Conservation (phyloP, 176 grass and related monocot genomes). For the Otatea glauca region DNA sequence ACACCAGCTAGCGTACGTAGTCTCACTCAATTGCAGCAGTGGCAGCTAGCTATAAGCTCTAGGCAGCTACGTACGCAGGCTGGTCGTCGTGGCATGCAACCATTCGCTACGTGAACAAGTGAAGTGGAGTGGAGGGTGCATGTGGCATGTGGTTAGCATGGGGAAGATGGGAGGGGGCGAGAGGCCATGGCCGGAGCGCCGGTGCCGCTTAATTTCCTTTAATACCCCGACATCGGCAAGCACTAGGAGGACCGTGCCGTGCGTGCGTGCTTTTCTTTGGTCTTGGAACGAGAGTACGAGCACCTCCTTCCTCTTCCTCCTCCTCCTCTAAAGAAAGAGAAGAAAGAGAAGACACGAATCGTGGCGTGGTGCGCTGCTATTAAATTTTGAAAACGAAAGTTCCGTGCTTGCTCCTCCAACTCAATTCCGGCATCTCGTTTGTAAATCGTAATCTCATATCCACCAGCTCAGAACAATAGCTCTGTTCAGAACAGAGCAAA, state of each 20-base stretch:
- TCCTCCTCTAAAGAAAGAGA: conserved; percentile 35
- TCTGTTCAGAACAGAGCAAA: too few relatives aligned
- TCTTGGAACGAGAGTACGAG: not conserved
- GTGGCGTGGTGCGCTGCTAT: conserved; percentile 31
- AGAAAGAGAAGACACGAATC: not conserved
- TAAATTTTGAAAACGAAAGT: conserved; percentile 47
- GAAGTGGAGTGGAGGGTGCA: not conserved
- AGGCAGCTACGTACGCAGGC: not conserved
- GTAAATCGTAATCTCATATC: too few relatives aligned
- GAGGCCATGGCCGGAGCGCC: conserved; percentile 57
- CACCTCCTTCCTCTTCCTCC: not conserved
- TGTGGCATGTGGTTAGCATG: conserved; percentile 31
- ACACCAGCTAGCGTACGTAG: not conserved
- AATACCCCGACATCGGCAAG: conserved; percentile 65
- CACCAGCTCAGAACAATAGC: too few relatives aligned
- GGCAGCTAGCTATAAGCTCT: not conserved
- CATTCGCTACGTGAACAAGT: conserved; percentile 14
- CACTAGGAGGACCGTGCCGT: conserved; percentile 52
- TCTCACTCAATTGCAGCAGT: not conserved
- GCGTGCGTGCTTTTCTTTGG: not conserved
- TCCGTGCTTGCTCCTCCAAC: conserved; percentile 39
- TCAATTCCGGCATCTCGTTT: not conserved
- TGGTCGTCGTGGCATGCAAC: conserved; percentile 30
- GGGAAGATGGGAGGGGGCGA: conserved; percentile 45
- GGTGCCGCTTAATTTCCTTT: conserved; percentile 54